Percentiles rank a stretch among this genome's conserved stretches.
phyloP scores from a whole-genome alignment of 768 basidiomycete genomes.

The Leccinellum rugosiceps region DNA sequence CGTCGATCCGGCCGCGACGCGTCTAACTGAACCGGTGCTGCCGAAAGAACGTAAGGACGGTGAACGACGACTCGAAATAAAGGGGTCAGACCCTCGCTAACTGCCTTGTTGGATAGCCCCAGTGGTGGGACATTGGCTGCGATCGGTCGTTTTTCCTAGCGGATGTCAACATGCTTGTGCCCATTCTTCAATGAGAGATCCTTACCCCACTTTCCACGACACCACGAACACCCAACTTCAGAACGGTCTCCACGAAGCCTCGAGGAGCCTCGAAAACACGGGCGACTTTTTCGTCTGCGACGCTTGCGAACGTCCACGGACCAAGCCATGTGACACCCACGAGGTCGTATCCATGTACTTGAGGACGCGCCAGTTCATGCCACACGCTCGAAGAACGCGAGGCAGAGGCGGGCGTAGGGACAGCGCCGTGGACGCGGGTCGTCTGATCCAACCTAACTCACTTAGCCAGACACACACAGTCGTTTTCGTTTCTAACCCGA shows the following conservation, averaged over 20 bases:
- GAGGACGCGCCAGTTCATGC: conserved; percentile 90
- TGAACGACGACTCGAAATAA: background rate
- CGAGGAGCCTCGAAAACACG: conserved; percentile 91
- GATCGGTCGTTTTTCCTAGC: conserved; percentile 58
- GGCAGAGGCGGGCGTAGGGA: conserved; percentile 22
- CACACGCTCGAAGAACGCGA: conserved; percentile 39
- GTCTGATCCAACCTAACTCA: conserved; percentile 80
- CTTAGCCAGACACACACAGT: background rate
- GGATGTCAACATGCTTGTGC: conserved; percentile 2
- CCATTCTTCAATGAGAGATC: background rate
- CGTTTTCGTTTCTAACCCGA: background rate
- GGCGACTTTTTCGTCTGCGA: conserved; percentile 95
- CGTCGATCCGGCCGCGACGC: conserved; percentile 29
- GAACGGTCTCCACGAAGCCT: conserved; percentile 67
- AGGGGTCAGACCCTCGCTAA: conserved; percentile 53
- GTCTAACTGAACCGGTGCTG: conserved; percentile 19
- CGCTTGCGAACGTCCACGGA: conserved; percentile 77
- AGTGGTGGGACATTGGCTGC: conserved; percentile 91
- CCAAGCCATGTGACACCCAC: conserved; percentile 75
- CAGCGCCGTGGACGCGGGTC: conserved; percentile 77
- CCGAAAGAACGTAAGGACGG: background rate
- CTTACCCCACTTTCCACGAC: conserved; percentile 52
- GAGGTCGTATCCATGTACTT: conserved; percentile 96
- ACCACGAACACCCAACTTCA: conserved; percentile 45
- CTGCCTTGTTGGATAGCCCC: conserved; percentile 91